Evolutionary conservation across 768 basidiomycete genomes (phyloP).

Genomic region (Suillus brevipes): DNA sequence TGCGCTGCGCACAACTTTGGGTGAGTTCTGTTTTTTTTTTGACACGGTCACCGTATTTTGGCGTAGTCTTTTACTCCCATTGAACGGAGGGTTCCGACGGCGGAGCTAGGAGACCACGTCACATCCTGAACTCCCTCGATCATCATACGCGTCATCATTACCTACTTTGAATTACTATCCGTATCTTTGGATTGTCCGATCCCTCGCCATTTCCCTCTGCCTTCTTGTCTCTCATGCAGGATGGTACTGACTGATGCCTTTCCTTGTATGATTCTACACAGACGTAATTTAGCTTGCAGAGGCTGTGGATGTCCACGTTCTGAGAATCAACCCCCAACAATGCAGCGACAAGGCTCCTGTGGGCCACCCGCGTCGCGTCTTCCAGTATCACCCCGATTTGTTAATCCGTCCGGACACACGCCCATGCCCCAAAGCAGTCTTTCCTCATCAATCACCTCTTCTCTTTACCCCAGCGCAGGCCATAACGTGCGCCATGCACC

Average conservation of each 20-base stretch:
- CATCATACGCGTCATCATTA: conserved; percentile 20
- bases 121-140: not conserved
- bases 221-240: conserved; percentile 15
- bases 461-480: conserved; percentile 30
- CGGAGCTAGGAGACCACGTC: not conserved
- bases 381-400: conserved; percentile 28
- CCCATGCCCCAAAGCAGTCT: conserved; percentile 7
- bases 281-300: conserved; percentile 76
- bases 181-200: conserved; percentile 5
- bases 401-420: conserved; percentile 9
- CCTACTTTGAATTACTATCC: conserved; percentile 21
- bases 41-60: not conserved
- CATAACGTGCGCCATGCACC: conserved; percentile 29
- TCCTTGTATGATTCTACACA: conserved; percentile 53
- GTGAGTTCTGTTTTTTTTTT: conserved; percentile 46
- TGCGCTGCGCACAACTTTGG: conserved; percentile 87
- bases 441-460: conserved; percentile 30
- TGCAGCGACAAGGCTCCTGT: conserved; percentile 30
- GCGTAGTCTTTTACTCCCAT: not conserved
- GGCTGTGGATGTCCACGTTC: conserved; percentile 70
- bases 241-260: conserved; percentile 50
- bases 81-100: not conserved
- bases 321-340: conserved; percentile 31
- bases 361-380: conserved; percentile 24
- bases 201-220: conserved; percentile 3